phyloP scores from a whole-genome alignment of 2,329 filamentous ascomycete genomes.

The Dryadomyces quercus-mongolicae region DNA sequence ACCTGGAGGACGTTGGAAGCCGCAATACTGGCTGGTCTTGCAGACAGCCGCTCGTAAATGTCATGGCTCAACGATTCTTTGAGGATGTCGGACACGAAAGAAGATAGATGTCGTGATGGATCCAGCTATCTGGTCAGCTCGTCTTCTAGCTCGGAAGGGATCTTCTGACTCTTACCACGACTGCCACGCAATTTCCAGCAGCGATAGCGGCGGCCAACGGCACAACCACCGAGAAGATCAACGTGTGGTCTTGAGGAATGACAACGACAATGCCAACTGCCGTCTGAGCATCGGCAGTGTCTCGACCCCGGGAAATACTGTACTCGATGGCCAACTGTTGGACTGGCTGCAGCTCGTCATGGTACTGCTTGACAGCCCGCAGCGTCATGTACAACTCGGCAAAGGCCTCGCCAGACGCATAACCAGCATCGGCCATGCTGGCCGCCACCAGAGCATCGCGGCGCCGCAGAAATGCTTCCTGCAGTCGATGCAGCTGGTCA shows the following conservation, averaged over 20 bases:
- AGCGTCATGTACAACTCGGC: constrained; percentile 19
- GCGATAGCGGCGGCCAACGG: constrained; percentile 22
- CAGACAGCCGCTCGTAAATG: constrained; percentile 1
- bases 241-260: constrained; percentile 18
- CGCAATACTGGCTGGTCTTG: constrained; percentile 2
- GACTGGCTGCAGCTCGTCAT: constrained; percentile 17
- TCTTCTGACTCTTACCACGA: constrained; percentile 16
- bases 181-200: constrained; percentile 22
- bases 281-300: constrained; percentile 13
- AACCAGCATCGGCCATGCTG: constrained; percentile 18
- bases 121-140: constrained; percentile 11
- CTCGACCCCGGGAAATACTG: constrained; percentile 14
- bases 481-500: constrained; percentile 24
- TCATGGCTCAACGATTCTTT: background rate
- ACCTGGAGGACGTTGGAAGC: constrained; percentile 6
- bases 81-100: background rate
- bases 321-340: constrained; percentile 19
- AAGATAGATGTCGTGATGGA: constrained; percentile 7
- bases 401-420: constrained; percentile 20
- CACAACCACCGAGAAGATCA: constrained; percentile 20
- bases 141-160: background rate
- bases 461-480: constrained; percentile 18
- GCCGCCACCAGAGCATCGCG: constrained; percentile 19
- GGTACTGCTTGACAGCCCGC: constrained; percentile 17
- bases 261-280: constrained; percentile 20